Evolutionary conservation across 1,284 basidiomycete species (phyloP).

Genomic region (Rhodotorula sp.): DNA sequence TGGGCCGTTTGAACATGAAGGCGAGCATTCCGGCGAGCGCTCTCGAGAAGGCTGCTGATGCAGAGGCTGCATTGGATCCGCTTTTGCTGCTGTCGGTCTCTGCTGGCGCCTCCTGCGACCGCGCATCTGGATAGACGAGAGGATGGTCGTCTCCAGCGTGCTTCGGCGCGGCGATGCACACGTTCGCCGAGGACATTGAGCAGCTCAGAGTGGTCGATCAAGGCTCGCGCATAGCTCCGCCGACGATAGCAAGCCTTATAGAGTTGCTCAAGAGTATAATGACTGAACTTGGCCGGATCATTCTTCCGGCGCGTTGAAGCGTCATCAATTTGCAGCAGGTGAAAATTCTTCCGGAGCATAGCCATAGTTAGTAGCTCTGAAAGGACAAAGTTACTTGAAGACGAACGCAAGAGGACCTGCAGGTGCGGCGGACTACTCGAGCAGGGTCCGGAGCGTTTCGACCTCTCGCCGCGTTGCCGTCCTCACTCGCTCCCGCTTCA

Average conservation of each 20-base stretch:
- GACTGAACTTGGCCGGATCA: no score
- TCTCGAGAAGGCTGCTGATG: conserved; percentile 31
- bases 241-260: no score
- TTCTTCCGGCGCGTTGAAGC: no score
- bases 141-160: not conserved
- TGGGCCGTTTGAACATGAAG: conserved; percentile 51
- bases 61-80: conserved; percentile 9
- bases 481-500: conserved; percentile 15
- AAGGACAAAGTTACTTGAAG: no score
- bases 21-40: conserved; percentile 49
- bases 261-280: no score
- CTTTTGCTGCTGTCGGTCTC: not conserved
- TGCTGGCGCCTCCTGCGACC: not conserved
- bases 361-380: no score
- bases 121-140: not conserved
- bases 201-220: not conserved
- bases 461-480: conserved; percentile 15
- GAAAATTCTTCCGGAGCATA: no score
- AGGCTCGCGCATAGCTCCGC: not conserved
- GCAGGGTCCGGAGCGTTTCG: conserved; percentile 11
- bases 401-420: no score
- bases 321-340: no score
- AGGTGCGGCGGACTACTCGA: conserved; percentile 6
- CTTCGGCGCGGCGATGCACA: not conserved
- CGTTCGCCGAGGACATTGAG: not conserved